Conservation (phyloP, 768 basidiomycete species). For the Phaeotremella skinneri region DNA sequence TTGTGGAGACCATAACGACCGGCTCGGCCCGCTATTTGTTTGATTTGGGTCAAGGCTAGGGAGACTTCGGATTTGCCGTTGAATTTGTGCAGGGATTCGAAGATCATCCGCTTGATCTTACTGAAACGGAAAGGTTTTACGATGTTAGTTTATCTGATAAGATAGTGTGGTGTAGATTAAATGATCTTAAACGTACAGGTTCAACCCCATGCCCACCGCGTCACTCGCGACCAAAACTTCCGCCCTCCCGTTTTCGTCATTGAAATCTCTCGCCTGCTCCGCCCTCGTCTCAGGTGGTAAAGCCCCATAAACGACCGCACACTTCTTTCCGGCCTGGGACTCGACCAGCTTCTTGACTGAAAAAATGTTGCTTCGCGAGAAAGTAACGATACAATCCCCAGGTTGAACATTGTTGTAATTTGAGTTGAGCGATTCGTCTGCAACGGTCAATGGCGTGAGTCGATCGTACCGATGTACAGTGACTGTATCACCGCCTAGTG, state of each 20-base stretch:
- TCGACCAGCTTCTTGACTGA: slow-evolving; percentile 71
- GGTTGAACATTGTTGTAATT: slow-evolving; percentile 63
- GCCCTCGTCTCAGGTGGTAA: slow-evolving; percentile 87
- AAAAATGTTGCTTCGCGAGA: slow-evolving; percentile 74
- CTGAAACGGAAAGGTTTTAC: slow-evolving; percentile 56
- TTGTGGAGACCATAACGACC: slow-evolving; percentile 77
- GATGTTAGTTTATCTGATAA: not conserved
- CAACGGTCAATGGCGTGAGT: slow-evolving; percentile 75
- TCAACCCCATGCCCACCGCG: slow-evolving; percentile 95
- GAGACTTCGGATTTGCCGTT: slow-evolving; percentile 56
- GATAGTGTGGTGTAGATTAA: not conserved
- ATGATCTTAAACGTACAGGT: slow-evolving; percentile 62
- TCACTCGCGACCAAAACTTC: slow-evolving; percentile 92
- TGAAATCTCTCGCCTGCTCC: slow-evolving; percentile 90
- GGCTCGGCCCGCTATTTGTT: slow-evolving; percentile 92
- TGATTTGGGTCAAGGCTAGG: slow-evolving; percentile 73
- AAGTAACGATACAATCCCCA: slow-evolving; percentile 90
- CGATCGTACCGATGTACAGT: slow-evolving; percentile 79
- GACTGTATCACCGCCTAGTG: slow-evolving; percentile 73
- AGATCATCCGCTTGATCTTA: slow-evolving; percentile 85
- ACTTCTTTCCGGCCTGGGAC: slow-evolving; percentile 66
- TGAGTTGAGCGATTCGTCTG: slow-evolving; percentile 62
- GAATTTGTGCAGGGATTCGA: slow-evolving; percentile 67
- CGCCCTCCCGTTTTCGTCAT: slow-evolving; percentile 74
- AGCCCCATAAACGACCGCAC: slow-evolving; percentile 89